These are phyloP conservation scores for Alopecurus myosuroides DNA, from an alignment of 176 grass and related monocot genomes.

Conservation along the genomic window DNA sequence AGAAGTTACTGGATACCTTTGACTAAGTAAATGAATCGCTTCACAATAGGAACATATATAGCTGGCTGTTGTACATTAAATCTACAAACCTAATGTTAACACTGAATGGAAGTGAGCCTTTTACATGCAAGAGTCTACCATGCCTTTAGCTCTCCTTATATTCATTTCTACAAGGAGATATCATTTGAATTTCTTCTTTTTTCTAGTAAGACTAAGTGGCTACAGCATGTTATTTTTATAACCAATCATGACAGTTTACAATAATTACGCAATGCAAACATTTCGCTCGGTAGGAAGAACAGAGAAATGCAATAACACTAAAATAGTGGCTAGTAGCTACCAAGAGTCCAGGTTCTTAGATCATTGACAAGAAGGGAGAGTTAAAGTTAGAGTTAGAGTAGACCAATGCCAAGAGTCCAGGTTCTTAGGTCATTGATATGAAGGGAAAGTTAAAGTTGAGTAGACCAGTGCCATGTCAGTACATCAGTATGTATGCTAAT, in stretches of 20 bases:
- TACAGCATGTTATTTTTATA: background rate
- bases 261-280: background rate
- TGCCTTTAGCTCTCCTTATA: background rate
- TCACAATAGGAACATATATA: background rate
- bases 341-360: background rate
- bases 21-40: background rate
- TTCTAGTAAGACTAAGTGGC: background rate
- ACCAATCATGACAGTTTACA: background rate
- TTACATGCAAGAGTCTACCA: background rate
- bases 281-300: background rate
- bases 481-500: background rate
- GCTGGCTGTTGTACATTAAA: background rate
- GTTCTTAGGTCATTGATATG: background rate
- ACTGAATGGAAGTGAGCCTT: background rate
- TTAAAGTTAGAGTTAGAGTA: too few relatives aligned
- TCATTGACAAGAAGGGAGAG: background rate
- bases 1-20: background rate
- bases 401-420: background rate
- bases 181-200: background rate
- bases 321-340: background rate
- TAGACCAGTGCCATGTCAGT: background rate
- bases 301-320: background rate
- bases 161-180: conserved; percentile 7
- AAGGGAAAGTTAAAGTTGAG: background rate
- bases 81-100: background rate